These are phyloP conservation scores for Kandelia obovata DNA, from an alignment of 345 rosid genomes.

Conservation along the genomic window DNA sequence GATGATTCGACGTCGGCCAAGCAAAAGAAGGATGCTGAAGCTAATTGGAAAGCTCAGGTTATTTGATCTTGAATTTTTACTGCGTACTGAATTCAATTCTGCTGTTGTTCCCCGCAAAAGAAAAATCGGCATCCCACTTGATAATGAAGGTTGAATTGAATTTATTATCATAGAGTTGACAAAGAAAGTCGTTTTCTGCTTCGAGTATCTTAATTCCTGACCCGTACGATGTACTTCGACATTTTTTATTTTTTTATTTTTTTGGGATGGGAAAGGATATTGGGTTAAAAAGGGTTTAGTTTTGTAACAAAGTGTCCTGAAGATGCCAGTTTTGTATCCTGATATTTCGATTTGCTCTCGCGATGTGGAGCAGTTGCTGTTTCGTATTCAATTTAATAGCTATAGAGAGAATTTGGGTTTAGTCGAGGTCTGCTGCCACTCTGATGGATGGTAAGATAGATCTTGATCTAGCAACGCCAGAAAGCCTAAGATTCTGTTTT, in stretches of 20 bases:
- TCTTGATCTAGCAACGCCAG: too few relatives aligned
- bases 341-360: too few relatives aligned
- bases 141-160: too few relatives aligned
- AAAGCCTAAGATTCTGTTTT: too few relatives aligned
- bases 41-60: conserved; percentile 96
- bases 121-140: too few relatives aligned
- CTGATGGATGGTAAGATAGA: too few relatives aligned
- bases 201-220: background rate
- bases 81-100: background rate
- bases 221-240: background rate
- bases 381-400: too few relatives aligned
- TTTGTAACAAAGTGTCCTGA: background rate
- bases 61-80: background rate
- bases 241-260: too few relatives aligned
- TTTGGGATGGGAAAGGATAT: background rate
- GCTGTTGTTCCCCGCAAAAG: background rate
- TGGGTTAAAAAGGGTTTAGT: background rate
- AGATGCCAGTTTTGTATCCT: too few relatives aligned
- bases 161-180: background rate
- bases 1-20: conserved; percentile 77
- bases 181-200: background rate
- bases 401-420: too few relatives aligned
- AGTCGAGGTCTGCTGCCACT: too few relatives aligned
- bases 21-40: conserved; percentile 98
- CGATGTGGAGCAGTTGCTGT: too few relatives aligned